A percentile compares a stretch with the other conserved stretches of the same genome.
phyloP scores from a whole-genome alignment of 2,329 filamentous ascomycete species.

The Hortaea sp. region DNA sequence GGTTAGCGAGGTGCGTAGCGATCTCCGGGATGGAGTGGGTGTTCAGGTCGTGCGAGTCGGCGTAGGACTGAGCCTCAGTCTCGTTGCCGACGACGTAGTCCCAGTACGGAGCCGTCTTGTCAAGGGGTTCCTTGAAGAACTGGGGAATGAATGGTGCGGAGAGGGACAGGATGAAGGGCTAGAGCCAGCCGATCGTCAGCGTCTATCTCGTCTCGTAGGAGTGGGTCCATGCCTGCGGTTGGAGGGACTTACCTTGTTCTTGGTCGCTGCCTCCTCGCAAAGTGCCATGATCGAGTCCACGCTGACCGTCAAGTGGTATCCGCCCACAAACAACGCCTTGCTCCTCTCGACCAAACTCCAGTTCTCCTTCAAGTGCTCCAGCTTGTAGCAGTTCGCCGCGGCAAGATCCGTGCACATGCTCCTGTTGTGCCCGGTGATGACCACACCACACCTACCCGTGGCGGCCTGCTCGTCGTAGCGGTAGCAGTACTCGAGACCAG shows the following conservation, averaged over 20 bases:
- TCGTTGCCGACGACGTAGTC: constrained; percentile 97
- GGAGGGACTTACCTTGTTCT: constrained; percentile 60
- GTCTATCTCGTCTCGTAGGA: background rate
- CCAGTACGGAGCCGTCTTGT: constrained; percentile 79
- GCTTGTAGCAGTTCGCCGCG: constrained; percentile 92
- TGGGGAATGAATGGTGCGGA: constrained; percentile 92
- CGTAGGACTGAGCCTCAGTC: constrained; percentile 82
- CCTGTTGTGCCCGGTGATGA: constrained; percentile 95
- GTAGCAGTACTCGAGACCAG: constrained; percentile 89
- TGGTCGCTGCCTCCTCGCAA: constrained; percentile 75
- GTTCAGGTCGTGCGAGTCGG: constrained; percentile 64
- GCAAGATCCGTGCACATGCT: constrained; percentile 91
- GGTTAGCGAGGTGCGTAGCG: constrained; percentile 71
- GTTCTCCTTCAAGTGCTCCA: constrained; percentile 89
- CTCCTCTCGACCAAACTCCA: constrained; percentile 88
- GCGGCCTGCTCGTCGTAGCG: constrained; percentile 73
- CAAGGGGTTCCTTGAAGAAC: constrained; percentile 95
- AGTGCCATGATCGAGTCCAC: constrained; percentile 82
- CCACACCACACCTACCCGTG: constrained; percentile 88
- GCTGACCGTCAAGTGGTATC: constrained; percentile 95
- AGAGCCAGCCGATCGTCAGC: background rate
- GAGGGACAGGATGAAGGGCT: constrained; percentile 76
- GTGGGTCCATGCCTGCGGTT: background rate
- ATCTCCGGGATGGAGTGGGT: constrained; percentile 75
- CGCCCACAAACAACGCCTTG: constrained; percentile 83